Base-by-base conservation (phyloP, 2,329 filamentous ascomycete genomes). In the Penicillium crustosum region DNA sequence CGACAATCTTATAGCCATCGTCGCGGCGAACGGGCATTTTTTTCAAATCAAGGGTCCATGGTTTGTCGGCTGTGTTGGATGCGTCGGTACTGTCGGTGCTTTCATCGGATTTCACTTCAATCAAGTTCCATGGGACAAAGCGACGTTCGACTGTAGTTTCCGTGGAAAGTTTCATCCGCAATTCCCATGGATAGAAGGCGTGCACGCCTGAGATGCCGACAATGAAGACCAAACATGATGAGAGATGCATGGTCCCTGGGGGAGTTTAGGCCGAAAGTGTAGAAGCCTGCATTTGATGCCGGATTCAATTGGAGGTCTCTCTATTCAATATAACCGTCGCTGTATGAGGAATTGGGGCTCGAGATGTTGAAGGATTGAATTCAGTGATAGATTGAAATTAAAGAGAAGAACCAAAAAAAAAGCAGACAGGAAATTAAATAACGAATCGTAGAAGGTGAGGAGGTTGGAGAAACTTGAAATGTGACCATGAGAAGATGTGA, bases 1-100 rank as follows among this genome's bases (percentile, higher is more conserved):
- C 62, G 38, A 77, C 65, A 12, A 83, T 78, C 8, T 74, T 71
- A 68, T 81, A 84, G 3, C 69, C 65, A 66, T 84, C 83, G 57
- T 79, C 74, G 43, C 82, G 79, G 27, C 74, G 75, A 33, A 70
- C 65, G 17, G 71, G 66, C n/a, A 69, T 45, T 58, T 71, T 78
- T 51, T 70, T 75, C 49, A 79, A 65, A 60, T 75, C 73, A 43
- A 78, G 56, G 6, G 70, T 75, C 21, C 71, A 47, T 42, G 69
- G 55, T 38, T 61, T 58, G 6, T 60, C 59, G 6, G 53, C 19
- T 23, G 29, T 27, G 25, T 19, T 17, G n/a, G 53, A 19, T 43
- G 21, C 17, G 5, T 42, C 27, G 36, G 25, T 31, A n/a, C 25
- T 29, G 2, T 31, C 33, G 3, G 6, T 17, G 17, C 23, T 42